phyloP scores from a whole-genome alignment of 805 yeast species.

The Metschnikowia rubicola region DNA sequence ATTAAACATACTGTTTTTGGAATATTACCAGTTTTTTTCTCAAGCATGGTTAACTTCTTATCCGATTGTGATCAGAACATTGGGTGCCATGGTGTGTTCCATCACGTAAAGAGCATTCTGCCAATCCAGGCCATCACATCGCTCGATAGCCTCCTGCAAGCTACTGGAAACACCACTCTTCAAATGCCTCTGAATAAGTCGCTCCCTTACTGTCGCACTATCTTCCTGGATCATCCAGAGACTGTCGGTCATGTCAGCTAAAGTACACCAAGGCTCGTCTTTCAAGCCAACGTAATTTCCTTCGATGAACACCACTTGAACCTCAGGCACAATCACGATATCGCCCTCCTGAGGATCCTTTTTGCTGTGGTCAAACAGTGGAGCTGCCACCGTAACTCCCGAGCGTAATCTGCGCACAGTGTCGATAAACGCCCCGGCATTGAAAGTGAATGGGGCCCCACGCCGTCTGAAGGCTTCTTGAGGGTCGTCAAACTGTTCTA shows the following conservation, averaged over 20 bases:
- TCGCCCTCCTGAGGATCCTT: slow-evolving; percentile 68
- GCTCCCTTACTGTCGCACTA: slow-evolving; percentile 41
- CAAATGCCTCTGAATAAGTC: slow-evolving; percentile 69
- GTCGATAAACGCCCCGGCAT: slow-evolving; percentile 41
- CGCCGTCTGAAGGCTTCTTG: slow-evolving; percentile 57
- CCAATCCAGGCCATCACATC: slow-evolving; percentile 56
- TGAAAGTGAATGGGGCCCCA: slow-evolving; percentile 88
- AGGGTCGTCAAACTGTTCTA: slow-evolving; percentile 47
- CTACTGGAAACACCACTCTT: slow-evolving; percentile 49
- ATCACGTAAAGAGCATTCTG: slow-evolving; percentile 53
- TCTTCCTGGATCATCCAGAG: slow-evolving; percentile 52
- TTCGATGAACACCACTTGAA: slow-evolving; percentile 63
- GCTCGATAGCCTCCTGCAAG: slow-evolving; percentile 47
- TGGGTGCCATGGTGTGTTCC: slow-evolving; percentile 14
- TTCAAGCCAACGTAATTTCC: slow-evolving; percentile 68
- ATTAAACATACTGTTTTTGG: too few species aligned
- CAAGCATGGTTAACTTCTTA: neutral
- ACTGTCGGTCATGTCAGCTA: slow-evolving; percentile 39
- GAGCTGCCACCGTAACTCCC: slow-evolving; percentile 43
- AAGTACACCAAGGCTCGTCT: slow-evolving; percentile 56
- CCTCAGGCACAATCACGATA: slow-evolving; percentile 41
- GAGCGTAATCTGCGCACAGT: slow-evolving; percentile 20
- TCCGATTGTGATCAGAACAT: slow-evolving; percentile 10
- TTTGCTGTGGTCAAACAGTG: slow-evolving; percentile 71
- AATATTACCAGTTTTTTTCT: neutral